Base-by-base conservation (phyloP, 768 basidiomycete genomes). In the Udeniomyces megalosporus region DNA sequence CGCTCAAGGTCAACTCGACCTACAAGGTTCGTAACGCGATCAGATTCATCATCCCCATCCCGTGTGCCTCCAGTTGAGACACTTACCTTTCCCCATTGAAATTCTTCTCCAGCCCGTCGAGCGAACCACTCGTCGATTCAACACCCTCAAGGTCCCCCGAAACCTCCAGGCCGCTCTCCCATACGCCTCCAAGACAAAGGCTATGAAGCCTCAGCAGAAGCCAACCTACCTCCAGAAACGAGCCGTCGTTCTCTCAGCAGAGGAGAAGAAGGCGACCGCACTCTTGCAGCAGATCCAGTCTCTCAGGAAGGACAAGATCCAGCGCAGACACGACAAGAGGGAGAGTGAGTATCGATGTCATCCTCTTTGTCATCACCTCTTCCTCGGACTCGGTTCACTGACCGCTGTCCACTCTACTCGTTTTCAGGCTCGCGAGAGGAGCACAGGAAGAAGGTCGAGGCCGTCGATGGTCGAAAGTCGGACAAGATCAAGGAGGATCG, bases 221-320 rank as follows among this genome's bases (percentile, higher is more conserved):
- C 77, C 80, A 71, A 90, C 91, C n/a, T 72, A 97, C 74, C 74
- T 96, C 71, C 88, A 91, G 74, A 88, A 87, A 73, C 84, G 95
- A 14, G 91, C 93, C 0, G 91, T 97, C 28, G 84, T 99, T 49
- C 80, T 97, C 79, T 87, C 93, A 70, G 87, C 88, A 1, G 90
- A 93, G 71, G 95, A 97, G 77, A 89, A 85, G 78, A 85, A 82
- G 71, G 92, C 95, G 0, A 76, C 96, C 22, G 84, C 87, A 44
- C 75, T 97, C 44, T 71, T 99, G 71, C 93, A 97, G 73, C 92
- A 97, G 77, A 89, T 96, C 66, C 82, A 86, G 52, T 88, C 91
- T 6, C 73, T 99, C 68, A 77, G 88, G 62, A 96, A 91, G 74
- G 91, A 92, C 69, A 87, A 93, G 75, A 79, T 88, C 1, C 76